Evolutionary conservation across 208 protist genomes (phyloP), one percentile per base, ranked within the genome.

Genomic region (Endotrypanum monterogeii): DNA sequence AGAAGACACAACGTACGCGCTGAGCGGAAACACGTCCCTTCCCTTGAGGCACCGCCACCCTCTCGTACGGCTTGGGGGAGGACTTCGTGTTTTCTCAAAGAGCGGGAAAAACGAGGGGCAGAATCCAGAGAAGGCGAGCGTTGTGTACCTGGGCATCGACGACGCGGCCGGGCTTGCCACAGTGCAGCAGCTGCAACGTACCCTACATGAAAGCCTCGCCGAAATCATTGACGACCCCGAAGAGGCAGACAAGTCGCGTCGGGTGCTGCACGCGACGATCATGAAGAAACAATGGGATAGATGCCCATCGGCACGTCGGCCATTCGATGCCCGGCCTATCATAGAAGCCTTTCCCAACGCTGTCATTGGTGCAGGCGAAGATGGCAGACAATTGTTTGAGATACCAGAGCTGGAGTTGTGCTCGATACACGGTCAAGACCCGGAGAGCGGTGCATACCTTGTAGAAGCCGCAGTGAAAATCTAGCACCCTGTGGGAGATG

Each of bases 271-370:
- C 75, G 83, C 92, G 74, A 96, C 92, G 28, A 67, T 96, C 20
- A 78, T 96, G 71, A 94, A 94, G 65, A 91, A 82, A 46, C 94
- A 94, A 71, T 96, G 92, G 90, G 70, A 83, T 60, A 58, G 73
- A 28, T 50, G 44, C 46, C 52, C 52, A 23, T 60, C 66, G 54
- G 41, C 78, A 55, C 51, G 62, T 16, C 65, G 63, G 7, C 56
- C 79, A 0, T 91, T 91, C 41, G 80, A 91, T 63, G 87, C 82
- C 20, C 81, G 67, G 35, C 30, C 72, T 9, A 61, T 90, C n/a
- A 32, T 90, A 0, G 65, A 82, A 0, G 67, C 39, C n/a, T 88
- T 84, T 25, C 52, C 32, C 39, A 51, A 73, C 8, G 75, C 61
- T 14, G 30, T 23, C 62, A 79, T 79, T 62, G 68, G 75, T 20